A percentile compares a stretch with the other conserved stretches of the same genome.
phyloP scores from a whole-genome alignment of 805 yeast genomes.

The Blastobotrys terrestris region DNA sequence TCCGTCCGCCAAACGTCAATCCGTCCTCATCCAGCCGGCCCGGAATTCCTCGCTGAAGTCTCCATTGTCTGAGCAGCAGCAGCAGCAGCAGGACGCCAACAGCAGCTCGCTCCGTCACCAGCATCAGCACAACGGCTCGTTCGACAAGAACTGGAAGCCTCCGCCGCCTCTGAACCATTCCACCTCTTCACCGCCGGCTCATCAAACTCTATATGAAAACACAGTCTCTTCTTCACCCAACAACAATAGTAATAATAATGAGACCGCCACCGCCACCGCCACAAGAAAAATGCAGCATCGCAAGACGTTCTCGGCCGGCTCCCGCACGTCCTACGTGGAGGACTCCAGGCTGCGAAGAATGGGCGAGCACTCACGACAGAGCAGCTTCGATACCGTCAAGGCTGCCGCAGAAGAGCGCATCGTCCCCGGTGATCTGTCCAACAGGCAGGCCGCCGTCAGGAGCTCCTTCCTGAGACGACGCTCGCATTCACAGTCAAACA shows the following conservation, averaged over 20 bases:
- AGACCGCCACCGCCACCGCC: background rate
- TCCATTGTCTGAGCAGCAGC: background rate
- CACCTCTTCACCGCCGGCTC: background rate
- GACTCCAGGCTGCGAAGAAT: background rate
- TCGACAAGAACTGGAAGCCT: slow-evolving; percentile 20
- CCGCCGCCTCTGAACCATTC: slow-evolving; percentile 3
- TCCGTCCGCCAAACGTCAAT: background rate
- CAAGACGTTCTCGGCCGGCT: background rate
- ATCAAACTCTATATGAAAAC: background rate
- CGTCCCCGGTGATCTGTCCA: too few relatives aligned
- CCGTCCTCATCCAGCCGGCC: slow-evolving; percentile 2
- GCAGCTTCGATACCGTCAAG: slow-evolving; percentile 1
- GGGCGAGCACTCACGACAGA: background rate
- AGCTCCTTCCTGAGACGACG: background rate
- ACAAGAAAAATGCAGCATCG: background rate
- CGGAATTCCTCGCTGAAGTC: background rate
- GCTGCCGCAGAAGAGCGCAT: background rate
- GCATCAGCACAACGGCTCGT: slow-evolving; percentile 17
- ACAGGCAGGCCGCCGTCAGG: background rate
- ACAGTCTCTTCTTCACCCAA: background rate
- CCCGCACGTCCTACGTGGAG: background rate
- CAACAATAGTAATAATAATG: background rate
- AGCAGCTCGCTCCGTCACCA: background rate
- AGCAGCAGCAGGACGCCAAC: background rate
- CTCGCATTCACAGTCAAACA: background rate